Evolutionary conservation across 768 basidiomycete genomes (phyloP).

Genomic region (Leccinellum rugosiceps): DNA sequence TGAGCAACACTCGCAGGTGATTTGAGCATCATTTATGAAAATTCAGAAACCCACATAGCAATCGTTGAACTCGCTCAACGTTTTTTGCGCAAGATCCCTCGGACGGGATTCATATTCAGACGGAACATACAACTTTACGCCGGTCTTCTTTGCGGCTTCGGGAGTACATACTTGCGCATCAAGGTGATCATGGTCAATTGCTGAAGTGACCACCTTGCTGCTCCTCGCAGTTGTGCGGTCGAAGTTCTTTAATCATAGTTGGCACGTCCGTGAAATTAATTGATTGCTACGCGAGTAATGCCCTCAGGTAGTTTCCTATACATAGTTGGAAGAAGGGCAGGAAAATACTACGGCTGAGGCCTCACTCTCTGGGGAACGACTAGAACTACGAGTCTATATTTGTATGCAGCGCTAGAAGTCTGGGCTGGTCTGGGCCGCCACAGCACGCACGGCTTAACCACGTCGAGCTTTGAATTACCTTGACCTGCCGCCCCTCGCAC

Average conservation of each 20-base stretch:
- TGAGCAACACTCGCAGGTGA: background rate
- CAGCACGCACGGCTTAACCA: background rate
- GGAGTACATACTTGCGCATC: constrained; percentile 20
- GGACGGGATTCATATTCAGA: constrained; percentile 25
- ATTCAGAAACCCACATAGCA: too few relatives aligned
- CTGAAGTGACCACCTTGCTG: constrained; percentile 27
- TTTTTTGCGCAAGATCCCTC: constrained; percentile 18
- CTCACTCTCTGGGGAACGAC: background rate
- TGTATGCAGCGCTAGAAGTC: background rate
- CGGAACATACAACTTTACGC: constrained; percentile 30
- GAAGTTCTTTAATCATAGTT: constrained; percentile 13
- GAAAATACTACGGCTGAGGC: constrained; percentile 14
- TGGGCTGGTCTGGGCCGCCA: background rate
- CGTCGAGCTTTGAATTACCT: background rate
- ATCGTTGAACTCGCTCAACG: constrained; percentile 11
- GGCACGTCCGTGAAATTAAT: constrained; percentile 11
- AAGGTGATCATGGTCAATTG: constrained; percentile 19
- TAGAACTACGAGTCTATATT: background rate
- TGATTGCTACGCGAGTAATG: constrained; percentile 4
- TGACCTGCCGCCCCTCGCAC: background rate
- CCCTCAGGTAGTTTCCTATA: constrained; percentile 10
- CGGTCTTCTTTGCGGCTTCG: constrained; percentile 28
- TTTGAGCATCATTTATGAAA: too few relatives aligned
- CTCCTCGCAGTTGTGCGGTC: constrained; percentile 3
- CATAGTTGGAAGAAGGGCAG: constrained; percentile 1